phyloP scores from a whole-genome alignment of 257 asterid genomes.

The Paulownia fortunei region DNA sequence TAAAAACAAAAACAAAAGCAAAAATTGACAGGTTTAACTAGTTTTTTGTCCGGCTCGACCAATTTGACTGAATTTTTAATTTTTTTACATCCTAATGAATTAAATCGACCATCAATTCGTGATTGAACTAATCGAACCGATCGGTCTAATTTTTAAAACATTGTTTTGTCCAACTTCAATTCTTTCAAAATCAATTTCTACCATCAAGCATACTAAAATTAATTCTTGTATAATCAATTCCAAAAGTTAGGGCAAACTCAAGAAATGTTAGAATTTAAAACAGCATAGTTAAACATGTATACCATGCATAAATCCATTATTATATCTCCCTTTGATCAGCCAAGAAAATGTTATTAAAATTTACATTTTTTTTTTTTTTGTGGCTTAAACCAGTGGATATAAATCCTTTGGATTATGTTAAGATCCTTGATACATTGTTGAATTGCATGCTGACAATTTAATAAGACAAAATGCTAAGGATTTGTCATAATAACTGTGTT shows the following conservation, averaged over 20 bases:
- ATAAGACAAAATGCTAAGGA: conserved; percentile 62
- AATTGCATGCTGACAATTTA: conserved; percentile 45
- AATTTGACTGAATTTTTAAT: too few species aligned
- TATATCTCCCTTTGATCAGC: not conserved
- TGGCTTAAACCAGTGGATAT: not conserved
- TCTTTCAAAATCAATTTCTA: not conserved
- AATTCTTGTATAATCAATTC: too few species aligned
- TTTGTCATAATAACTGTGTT: conserved; percentile 51
- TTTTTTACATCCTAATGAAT: too few species aligned
- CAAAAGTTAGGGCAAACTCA: too few species aligned
- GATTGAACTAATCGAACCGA: too few species aligned
- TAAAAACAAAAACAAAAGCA: too few species aligned
- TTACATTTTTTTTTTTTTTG: not conserved
- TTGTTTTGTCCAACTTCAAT: too few species aligned
- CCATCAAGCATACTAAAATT: too few species aligned
- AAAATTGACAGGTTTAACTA: too few species aligned
- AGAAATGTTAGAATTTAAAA: not conserved
- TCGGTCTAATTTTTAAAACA: too few species aligned
- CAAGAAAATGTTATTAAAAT: not conserved
- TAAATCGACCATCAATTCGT: too few species aligned
- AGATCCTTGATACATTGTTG: conserved; percentile 6
- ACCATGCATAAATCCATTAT: not conserved
- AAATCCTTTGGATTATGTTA: not conserved
- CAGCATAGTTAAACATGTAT: not conserved
- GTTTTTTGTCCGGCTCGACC: too few species aligned